phyloP scores from a whole-genome alignment of 768 basidiomycete genomes.

The Atractiella rhizophila region DNA sequence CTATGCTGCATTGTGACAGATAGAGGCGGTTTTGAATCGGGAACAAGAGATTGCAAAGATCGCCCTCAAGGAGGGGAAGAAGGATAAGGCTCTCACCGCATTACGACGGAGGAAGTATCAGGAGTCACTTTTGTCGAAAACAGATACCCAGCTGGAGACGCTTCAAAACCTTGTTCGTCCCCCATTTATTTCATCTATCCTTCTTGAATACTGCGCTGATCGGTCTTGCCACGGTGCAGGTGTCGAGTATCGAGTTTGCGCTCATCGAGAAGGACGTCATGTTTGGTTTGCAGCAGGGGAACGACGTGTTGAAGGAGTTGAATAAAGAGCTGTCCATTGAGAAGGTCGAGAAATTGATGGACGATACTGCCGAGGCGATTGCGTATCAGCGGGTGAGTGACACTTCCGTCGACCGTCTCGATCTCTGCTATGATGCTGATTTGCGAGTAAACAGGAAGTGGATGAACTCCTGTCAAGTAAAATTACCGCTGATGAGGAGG shows the following conservation, averaged over 20 bases:
- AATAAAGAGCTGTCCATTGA: constrained; percentile 82
- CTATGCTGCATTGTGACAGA: constrained; percentile 27
- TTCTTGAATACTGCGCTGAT: not conserved
- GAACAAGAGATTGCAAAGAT: constrained; percentile 72
- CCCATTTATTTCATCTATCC: not conserved
- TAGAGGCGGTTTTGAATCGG: constrained; percentile 58
- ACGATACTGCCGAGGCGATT: constrained; percentile 72
- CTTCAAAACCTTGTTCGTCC: constrained; percentile 57
- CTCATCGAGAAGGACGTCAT: constrained; percentile 75
- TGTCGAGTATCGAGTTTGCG: constrained; percentile 89
- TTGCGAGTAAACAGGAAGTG: constrained; percentile 51
- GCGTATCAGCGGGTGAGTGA: constrained; percentile 57
- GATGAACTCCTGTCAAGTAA: constrained; percentile 57
- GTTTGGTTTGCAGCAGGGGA: constrained; percentile 79
- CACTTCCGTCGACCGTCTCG: not conserved
- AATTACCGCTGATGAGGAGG: constrained; percentile 71
- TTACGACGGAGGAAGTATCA: constrained; percentile 83
- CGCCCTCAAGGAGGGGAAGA: constrained; percentile 54
- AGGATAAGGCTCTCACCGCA: constrained; percentile 64
- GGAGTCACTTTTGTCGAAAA: constrained; percentile 58
- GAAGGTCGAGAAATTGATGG: constrained; percentile 75
- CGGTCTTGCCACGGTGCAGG: constrained; percentile 28
- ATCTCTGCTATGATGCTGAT: not conserved
- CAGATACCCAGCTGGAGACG: constrained; percentile 66
- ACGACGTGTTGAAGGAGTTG: constrained; percentile 71